Evolutionary conservation across 148 eudicot species (phyloP).

Genomic region (Persicaria maculosa): DNA sequence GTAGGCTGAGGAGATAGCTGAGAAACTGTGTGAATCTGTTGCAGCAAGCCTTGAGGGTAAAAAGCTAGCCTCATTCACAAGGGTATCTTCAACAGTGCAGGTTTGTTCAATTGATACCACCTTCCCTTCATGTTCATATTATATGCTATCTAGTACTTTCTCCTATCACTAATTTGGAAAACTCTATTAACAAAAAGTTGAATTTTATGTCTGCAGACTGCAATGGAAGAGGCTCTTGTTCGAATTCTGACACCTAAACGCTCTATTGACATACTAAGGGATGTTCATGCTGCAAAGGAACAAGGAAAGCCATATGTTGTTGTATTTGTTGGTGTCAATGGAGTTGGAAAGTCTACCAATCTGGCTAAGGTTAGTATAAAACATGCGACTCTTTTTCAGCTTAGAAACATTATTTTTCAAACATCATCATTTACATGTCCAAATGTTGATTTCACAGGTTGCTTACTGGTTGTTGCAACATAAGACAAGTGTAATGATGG

Average conservation of each 20-base stretch:
- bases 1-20: conserved; percentile 97
- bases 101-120: conserved; percentile 23
- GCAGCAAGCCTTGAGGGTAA: conserved; percentile 87
- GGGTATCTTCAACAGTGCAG: conserved; percentile 86
- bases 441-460: conserved; percentile 41
- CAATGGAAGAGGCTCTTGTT: conserved; percentile 98
- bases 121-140: neutral
- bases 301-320: conserved; percentile 93
- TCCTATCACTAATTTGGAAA: neutral
- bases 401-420: neutral
- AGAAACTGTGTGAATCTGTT: conserved; percentile 92
- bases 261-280: conserved; percentile 95
- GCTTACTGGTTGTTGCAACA: conserved; percentile 98
- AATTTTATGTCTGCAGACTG: conserved; percentile 42
- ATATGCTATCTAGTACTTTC: neutral
- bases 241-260: conserved; percentile 93
- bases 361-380: conserved; percentile 68
- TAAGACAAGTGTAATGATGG: conserved; percentile 91
- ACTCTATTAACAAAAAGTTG: neutral
- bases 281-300: conserved; percentile 96
- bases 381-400: neutral
- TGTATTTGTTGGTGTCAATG: conserved; percentile 98
- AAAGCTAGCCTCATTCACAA: conserved; percentile 82
- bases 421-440: neutral
- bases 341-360: conserved; percentile 98